Conservation (phyloP, 257 asterid genomes). For the Petrea volubilis region DNA sequence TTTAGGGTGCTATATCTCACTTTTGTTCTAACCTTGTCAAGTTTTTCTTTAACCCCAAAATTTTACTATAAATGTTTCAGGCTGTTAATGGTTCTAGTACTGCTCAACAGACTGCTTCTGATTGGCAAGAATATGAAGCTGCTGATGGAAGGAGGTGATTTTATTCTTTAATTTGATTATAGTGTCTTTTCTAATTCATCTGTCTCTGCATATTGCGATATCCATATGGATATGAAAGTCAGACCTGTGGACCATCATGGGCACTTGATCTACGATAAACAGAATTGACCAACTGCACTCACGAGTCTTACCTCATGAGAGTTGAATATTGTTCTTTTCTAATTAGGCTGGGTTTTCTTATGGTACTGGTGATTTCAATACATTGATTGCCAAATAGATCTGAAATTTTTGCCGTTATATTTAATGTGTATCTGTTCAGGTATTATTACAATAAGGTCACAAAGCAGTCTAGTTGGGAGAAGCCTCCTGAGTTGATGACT, state of each 20-base stretch:
- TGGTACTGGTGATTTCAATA: background rate
- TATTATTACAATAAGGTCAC: slow-evolving; percentile 88
- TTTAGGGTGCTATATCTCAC: slow-evolving; percentile 2
- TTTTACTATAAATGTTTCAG: slow-evolving; percentile 21
- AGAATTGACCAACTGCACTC: slow-evolving; percentile 8
- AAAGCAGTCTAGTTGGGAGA: slow-evolving; percentile 97
- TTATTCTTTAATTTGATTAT: slow-evolving; percentile 10
- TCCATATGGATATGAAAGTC: slow-evolving; percentile 5
- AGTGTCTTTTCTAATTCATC: slow-evolving; percentile 1
- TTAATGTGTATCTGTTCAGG: slow-evolving; percentile 41
- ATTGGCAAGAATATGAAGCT: slow-evolving; percentile 95
- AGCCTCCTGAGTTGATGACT: slow-evolving; percentile 94
- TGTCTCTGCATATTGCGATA: background rate
- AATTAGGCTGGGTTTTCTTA: background rate
- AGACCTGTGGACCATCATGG: background rate
- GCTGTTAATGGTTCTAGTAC: slow-evolving; percentile 43
- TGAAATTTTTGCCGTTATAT: slow-evolving; percentile 7
- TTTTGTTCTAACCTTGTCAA: slow-evolving; percentile 13
- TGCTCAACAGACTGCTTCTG: slow-evolving; percentile 64
- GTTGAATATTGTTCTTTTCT: slow-evolving; percentile 11
- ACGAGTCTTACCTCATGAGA: slow-evolving; percentile 2
- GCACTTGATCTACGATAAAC: slow-evolving; percentile 16
- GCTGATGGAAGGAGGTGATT: slow-evolving; percentile 90
- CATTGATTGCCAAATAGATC: slow-evolving; percentile 3
- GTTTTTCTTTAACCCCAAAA: background rate